Evolutionary conservation across 2,329 filamentous ascomycete genomes (phyloP), one percentile per base, ranked within the genome.

Genomic region (Lasiodiplodia citricola): DNA sequence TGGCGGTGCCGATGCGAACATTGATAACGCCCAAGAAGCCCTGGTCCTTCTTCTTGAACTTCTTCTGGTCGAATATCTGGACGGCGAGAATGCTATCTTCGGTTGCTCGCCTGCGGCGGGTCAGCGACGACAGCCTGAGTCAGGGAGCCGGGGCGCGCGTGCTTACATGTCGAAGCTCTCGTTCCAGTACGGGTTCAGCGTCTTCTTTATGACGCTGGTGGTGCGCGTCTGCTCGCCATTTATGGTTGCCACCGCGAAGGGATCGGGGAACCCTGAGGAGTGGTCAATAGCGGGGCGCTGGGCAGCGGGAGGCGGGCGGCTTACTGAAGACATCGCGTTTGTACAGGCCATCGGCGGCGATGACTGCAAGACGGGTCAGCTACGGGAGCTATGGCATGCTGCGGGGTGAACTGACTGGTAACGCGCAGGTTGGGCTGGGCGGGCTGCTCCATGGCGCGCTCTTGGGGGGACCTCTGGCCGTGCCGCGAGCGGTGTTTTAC

Each of bases 11-110:
- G 73, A 99, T 91, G 69, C 94, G 91, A 75, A 99, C 92, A 80
- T 99, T 99, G 77, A 99, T 97, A 67, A 99, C 96, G 69, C 96
- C 96, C 7, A 99, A 86, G 78, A 99, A 99, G 10, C 96, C 96
- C 80, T 99, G 96, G 75, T 99, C 96, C 93, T 98, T 99, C 89
- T 99, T 99, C 87, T 99, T 99, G 85, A 99, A 99, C 84, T 99
- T 99, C 86, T 97, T 97, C 83, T 99, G 96, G 82, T 99, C 96
- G 79, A 99, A 99, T 67, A 99, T 97, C 79, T 99, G 96, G 57
- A 99, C 94, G 8, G 96, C 96, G 58, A 99, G 87, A 77, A 99
- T 97, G 80, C 94, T 97, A 77, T 97, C 95, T 80, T 99, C 96
- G 70, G 91, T 96, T 70, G 93, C 95, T 79, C 88, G 88, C 85